phyloP scores from a whole-genome alignment of 305 asterid species.

The Galium porrigens region DNA sequence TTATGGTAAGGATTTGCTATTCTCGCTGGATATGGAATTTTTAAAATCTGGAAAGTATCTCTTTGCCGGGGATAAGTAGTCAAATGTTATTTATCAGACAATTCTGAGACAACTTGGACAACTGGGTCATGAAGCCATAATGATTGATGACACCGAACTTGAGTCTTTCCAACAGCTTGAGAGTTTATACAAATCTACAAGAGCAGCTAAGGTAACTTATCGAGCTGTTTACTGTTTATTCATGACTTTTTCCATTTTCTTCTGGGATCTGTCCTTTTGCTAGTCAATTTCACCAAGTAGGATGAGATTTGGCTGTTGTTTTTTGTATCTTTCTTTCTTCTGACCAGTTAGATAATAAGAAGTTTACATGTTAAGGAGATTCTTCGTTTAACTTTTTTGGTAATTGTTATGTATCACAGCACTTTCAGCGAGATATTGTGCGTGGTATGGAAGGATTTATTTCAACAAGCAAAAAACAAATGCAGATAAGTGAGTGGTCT shows the following conservation, averaged over 20 bases:
- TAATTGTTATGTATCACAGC: conserved; percentile 50
- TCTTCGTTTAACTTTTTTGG: conserved; percentile 15
- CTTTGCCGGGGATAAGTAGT: background rate
- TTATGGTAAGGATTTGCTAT: background rate
- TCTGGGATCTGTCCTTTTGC: conserved; percentile 16
- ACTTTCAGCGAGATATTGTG: conserved; percentile 85
- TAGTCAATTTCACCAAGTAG: background rate
- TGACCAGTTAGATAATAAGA: conserved; percentile 22
- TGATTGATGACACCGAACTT: conserved; percentile 58
- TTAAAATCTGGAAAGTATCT: background rate
- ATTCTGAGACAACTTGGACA: conserved; percentile 75
- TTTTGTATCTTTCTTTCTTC: conserved; percentile 11
- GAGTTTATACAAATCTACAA: conserved; percentile 66
- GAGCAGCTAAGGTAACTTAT: conserved; percentile 64
- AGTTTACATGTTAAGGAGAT: conserved; percentile 49
- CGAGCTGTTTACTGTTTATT: conserved; percentile 15
- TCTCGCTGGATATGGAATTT: background rate
- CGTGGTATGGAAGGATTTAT: conserved; percentile 72
- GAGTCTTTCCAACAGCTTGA: conserved; percentile 60
- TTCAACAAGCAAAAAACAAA: conserved; percentile 60
- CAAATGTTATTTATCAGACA: conserved; percentile 32
- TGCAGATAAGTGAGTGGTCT: conserved; percentile 54
- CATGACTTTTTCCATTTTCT: background rate
- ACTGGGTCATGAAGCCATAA: conserved; percentile 63
- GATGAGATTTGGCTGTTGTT: background rate